Evolutionary conservation across 2,329 filamentous ascomycete genomes (phyloP), one percentile per base, ranked within the genome.

Genomic region (Capronia americana): DNA sequence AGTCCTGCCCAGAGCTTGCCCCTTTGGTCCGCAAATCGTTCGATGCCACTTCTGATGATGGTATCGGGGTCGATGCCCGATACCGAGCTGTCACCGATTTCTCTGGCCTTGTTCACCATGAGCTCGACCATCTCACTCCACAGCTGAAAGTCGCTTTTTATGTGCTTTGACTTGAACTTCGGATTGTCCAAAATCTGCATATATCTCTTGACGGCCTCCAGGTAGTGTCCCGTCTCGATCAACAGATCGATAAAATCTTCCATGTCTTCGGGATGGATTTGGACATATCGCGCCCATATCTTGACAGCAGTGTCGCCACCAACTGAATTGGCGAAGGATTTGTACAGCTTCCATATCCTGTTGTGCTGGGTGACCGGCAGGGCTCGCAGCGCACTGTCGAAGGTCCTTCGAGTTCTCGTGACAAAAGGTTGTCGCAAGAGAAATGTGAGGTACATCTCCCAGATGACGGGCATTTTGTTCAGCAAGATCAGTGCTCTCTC

Each of bases 111-210:
- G 66, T 91, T 91, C 51, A 99, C 96, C 54, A 99, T 83, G 70
- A 98, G 78, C 74, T 99, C 95, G 41, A 98, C 89, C 92, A 99
- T 96, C 77, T 99, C 95, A 70, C 88, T 95, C 95, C 95, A 99
- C 57, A 99, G 85, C 78, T 99, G 93, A 77, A 96, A 99, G 69
- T 94, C 92, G 0, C 95, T 94, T 79, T 97, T 97, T 66, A 92
- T 92, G 71, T 95, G 89, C 79, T 96, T 97, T 80, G 94, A 98
- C 76, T 88, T 87, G 79, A 99, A 98, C 41, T 89, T 89, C 2
- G 91, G 87, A 73, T 97, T 93, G 82, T 98, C 93, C 74, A 99
- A 85, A 60, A 98, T 89, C 56, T 92, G 88, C 77, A 98, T 96
- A 78, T 97, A 99, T 72, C 90, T 90, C 77, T 90, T 90, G 63